Conservation (phyloP, 2,329 filamentous ascomycete species). For the Keithomyces neogunnii region DNA sequence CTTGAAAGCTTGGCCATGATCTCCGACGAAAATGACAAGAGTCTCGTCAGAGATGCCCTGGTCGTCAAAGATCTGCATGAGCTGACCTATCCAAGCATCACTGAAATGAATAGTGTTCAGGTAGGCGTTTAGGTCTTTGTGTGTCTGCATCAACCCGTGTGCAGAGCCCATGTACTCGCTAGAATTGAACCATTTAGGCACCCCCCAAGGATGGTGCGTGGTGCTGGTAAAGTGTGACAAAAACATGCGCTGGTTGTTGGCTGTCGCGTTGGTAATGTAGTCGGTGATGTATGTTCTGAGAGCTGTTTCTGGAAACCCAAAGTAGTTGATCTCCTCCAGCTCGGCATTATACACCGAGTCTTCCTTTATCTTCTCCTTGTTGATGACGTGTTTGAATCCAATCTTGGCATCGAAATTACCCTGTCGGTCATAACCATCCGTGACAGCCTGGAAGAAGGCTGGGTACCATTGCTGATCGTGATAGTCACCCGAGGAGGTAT, state of each 20-base stretch:
- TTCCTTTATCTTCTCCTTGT: slow-evolving; percentile 9
- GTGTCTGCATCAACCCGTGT: slow-evolving; percentile 5
- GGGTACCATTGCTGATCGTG: slow-evolving; percentile 20
- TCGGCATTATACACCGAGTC: slow-evolving; percentile 1
- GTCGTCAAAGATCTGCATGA: slow-evolving; percentile 22
- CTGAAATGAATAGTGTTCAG: slow-evolving; percentile 23
- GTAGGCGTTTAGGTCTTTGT: slow-evolving; percentile 20
- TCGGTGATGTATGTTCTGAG: slow-evolving; percentile 21
- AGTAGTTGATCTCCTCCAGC: slow-evolving; percentile 22
- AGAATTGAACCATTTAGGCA: slow-evolving; percentile 14
- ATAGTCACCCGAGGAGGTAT: slow-evolving; percentile 11
- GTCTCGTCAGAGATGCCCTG: slow-evolving; percentile 24
- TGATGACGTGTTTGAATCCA: slow-evolving; percentile 14
- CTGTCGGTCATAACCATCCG: slow-evolving; percentile 22
- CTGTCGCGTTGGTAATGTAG: slow-evolving; percentile 16
- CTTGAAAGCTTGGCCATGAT: slow-evolving; percentile 26
- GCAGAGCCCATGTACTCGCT: slow-evolving; percentile 16
- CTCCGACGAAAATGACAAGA: slow-evolving; percentile 23
- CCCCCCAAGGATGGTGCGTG: slow-evolving; percentile 21
- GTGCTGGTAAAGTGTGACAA: slow-evolving; percentile 25
- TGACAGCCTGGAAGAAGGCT: slow-evolving; percentile 21
- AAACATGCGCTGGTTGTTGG: slow-evolving; percentile 21
- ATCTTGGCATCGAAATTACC: slow-evolving; percentile 10
- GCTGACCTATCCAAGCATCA: slow-evolving; percentile 22
- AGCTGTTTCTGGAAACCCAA: slow-evolving; percentile 20